Evolutionary conservation across 1,139 yeast species (phyloP).

Genomic region (Debaryomyces udenii): DNA sequence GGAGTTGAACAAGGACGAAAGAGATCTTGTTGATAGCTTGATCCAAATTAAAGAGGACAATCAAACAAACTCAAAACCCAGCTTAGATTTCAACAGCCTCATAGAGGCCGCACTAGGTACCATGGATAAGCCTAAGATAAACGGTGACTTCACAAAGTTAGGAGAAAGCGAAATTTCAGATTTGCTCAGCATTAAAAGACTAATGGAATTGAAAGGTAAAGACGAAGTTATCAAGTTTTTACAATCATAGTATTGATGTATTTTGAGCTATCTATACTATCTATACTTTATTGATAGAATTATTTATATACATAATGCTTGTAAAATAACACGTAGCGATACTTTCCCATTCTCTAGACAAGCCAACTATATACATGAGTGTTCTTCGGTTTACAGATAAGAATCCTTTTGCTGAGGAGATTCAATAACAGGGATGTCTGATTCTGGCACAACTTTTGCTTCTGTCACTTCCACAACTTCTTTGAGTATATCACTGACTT

Average conservation of each 20-base stretch:
- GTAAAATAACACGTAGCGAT: conserved; percentile 5
- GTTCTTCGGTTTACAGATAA: conserved; percentile 6
- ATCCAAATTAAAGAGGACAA: conserved; percentile 19
- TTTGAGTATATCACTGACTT: conserved; percentile 29
- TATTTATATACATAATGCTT: conserved; percentile 9
- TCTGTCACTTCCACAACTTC: conserved; percentile 35
- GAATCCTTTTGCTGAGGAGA: conserved; percentile 12
- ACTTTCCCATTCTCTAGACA: background rate
- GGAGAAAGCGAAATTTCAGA: conserved; percentile 50
- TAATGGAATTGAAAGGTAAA: conserved; percentile 71
- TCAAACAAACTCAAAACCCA: conserved; percentile 13
- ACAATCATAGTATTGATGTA: conserved; percentile 19
- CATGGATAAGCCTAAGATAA: conserved; percentile 26
- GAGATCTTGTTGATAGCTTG: conserved; percentile 30
- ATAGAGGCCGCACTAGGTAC: conserved; percentile 26
- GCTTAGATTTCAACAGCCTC: conserved; percentile 32
- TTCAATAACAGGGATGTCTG: conserved; percentile 28
- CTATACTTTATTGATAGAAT: conserved; percentile 1
- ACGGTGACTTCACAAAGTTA: conserved; percentile 11
- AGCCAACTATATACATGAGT: conserved; percentile 12
- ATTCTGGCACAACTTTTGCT: conserved; percentile 32
- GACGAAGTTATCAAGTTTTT: conserved; percentile 66
- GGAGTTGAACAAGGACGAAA: conserved; percentile 26
- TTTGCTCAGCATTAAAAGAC: conserved; percentile 56
- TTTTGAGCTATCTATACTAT: too few species aligned